Base-by-base conservation (phyloP, 2,329 filamentous ascomycete genomes). In the Clathrospora elynae region DNA sequence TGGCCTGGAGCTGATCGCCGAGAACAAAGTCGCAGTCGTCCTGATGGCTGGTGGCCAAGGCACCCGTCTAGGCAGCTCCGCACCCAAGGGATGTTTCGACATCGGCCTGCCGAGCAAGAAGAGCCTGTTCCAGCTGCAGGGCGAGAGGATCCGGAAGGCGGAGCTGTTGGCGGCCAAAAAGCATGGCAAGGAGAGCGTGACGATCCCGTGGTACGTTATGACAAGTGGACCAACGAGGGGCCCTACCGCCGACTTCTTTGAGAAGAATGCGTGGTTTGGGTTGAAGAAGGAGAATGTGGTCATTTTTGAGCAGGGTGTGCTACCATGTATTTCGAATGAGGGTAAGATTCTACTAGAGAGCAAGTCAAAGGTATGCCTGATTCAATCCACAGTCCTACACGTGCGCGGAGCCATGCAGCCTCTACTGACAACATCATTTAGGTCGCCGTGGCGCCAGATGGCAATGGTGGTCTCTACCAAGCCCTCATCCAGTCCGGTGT, bases 171-270 rank as follows among this genome's bases (percentile, higher is more conserved):
- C 92, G 29, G 79, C 84, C 59, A 84, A 87, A 71, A 83, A 85
- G 67, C 77, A 82, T 39, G 80, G 80, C 44, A 79, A 79, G 55
- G 67, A 64, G 33, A 76, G 74, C 48, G 76, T 76, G 34, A 77
- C 86, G 20, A 85, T 97, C 28, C 93, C 93, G 9, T 99, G 93
- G 93, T 99, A 99, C 75, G 90, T 99, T 72, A 99, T 99, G 93
- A 99, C 93, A 62, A 96, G 90, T 64, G 93, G 93, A 4, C 93
- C 93, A 31, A 99, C 93, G 6, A 83, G 91, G 57, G 84, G 83
- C 49, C 89, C 91, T 26, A 99, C 93, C n/a, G 88, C 96, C 77
- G 78, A 87, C 50, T 99, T 93, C 78, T 97, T 99, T 73, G 76
- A 87, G 69, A 80, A 95, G 72, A 80, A 97, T 77, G 82, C 83